Evolutionary conservation across 345 rosid genomes (phyloP), one percentile per base, ranked within the genome.

Genomic region (Punica granatum): DNA sequence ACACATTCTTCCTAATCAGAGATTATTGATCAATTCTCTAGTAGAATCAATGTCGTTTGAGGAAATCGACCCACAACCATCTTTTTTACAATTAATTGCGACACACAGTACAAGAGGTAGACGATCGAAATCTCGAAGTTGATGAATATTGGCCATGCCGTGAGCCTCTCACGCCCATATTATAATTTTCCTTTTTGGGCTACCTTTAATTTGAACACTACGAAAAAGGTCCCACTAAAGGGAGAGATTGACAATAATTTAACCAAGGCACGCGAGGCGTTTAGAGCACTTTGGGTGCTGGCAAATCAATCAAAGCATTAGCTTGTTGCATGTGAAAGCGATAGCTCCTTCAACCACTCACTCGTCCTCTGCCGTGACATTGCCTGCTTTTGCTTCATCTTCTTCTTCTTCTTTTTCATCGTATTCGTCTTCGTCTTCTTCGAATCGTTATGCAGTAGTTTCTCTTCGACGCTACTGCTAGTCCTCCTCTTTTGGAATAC

Each of bases 341-440:
- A 85, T 72, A 90, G 88, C 70, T 88, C 90, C 78, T 84, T 90
- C 69, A 90, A 72, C 98, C 97, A 93, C 56, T 93, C 94, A 74
- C 80, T 83, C 61, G 97, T 89, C 78, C 98, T 73, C 70, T 80
- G 88, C 58, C 88, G 82, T 62, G 93, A 90, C 78, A 78, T 70
- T 36, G 71, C 83, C 46, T 87, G 79, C 85, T 81, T 81, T 60
- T 77, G 70, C 72, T 66, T 71, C 73, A 53, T 71, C 71, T 78
- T 85, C 74, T 75, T 73, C 79, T 74, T 79, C 73, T 69, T 69
- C 43, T 63, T 67, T 46, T 49, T 69, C 73, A 75, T 81, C 77
- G 63, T 77, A 77, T 62, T 63, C 31, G 35, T n/a, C 63, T 33
- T 36, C 51, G 19, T 7, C 62, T 36, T 39, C 36, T 43, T 43